Evolutionary conservation across 78 protist genomes (phyloP).

Genomic region (Monocercomonoides exilis): DNA sequence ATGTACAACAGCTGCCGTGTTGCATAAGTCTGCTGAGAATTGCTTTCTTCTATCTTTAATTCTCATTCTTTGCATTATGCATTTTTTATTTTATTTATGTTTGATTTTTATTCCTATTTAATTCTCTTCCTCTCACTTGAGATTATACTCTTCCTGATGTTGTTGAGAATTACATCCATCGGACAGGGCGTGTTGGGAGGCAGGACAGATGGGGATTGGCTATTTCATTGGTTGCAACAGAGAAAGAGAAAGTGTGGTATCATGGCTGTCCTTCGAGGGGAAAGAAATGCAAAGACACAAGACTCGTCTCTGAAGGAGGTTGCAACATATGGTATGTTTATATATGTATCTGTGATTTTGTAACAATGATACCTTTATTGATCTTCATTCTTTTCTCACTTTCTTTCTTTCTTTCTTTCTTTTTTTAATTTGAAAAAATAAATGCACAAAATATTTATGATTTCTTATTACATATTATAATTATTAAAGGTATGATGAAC

Average conservation of each 20-base stretch:
- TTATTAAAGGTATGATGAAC: too few species aligned
- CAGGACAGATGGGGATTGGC: constrained; percentile 73
- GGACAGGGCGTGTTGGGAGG: constrained; percentile 84
- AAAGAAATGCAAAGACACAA: constrained; percentile 37
- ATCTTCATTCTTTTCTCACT: too few species aligned
- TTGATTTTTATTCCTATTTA: neutral
- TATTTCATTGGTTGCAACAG: constrained; percentile 45
- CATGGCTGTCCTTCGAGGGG: constrained; percentile 42
- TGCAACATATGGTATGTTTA: constrained; percentile 67
- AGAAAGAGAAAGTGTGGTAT: constrained; percentile 60
- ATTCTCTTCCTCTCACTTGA: neutral
- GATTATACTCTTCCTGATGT: constrained; percentile 65
- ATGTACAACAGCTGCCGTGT: constrained; percentile 50
- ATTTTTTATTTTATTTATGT: neutral
- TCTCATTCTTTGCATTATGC: neutral
- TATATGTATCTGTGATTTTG: too few species aligned
- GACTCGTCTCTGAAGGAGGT: constrained; percentile 40
- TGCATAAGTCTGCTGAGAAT: constrained; percentile 37
- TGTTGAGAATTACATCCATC: constrained; percentile 72
- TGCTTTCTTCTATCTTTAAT: neutral
- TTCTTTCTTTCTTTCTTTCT: too few species aligned
- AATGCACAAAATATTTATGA: too few species aligned
- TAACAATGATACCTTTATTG: too few species aligned
- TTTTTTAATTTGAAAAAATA: too few species aligned
- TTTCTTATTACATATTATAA: too few species aligned